A percentile compares a stretch with the other conserved stretches of the same genome.
Evolutionary conservation across 2,329 filamentous ascomycete species (phyloP).

Genomic region (Cryphonectria carpinicola): DNA sequence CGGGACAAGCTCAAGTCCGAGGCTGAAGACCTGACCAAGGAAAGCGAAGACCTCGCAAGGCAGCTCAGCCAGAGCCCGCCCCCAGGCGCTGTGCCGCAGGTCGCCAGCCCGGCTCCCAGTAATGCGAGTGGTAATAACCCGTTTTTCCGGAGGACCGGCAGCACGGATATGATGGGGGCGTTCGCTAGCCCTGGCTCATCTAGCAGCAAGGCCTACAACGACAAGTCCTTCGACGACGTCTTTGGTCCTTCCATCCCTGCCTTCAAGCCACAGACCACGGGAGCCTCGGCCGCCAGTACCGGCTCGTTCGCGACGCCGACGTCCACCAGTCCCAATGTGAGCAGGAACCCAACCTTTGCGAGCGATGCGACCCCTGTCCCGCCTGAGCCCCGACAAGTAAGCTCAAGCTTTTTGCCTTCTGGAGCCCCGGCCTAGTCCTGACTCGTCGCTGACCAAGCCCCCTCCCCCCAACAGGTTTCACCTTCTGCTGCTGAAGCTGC

Average conservation of each 20-base stretch:
- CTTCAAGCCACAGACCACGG: conserved; percentile 65
- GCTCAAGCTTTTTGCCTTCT: conserved; percentile 75
- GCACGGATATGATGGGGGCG: conserved; percentile 61
- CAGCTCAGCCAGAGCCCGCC: conserved; percentile 57
- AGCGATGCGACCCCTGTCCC: conserved; percentile 64
- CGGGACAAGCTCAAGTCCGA: conserved; percentile 85
- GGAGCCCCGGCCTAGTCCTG: conserved; percentile 63
- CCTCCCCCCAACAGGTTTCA: conserved; percentile 27
- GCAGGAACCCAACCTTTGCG: conserved; percentile 62
- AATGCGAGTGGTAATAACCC: conserved; percentile 84
- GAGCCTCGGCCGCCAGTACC: conserved; percentile 57
- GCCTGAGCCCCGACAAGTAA: conserved; percentile 76
- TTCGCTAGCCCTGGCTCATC: conserved; percentile 52
- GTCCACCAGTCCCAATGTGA: conserved; percentile 65
- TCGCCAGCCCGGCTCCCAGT: conserved; percentile 72
- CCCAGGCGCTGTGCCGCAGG: conserved; percentile 46
- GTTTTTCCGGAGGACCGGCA: conserved; percentile 79
- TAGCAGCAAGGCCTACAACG: conserved; percentile 49
- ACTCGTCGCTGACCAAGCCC: conserved; percentile 30
- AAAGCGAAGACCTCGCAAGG: conserved; percentile 60
- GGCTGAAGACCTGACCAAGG: conserved; percentile 69
- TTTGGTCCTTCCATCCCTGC: conserved; percentile 72
- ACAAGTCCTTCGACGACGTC: conserved; percentile 81
- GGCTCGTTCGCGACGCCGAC: conserved; percentile 56
- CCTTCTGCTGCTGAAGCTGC: conserved; percentile 30